Evolutionary conservation across 371 early-diverging fungal species (phyloP), one percentile per base, ranked within the genome.

Genomic region (Circinella umbellata): DNA sequence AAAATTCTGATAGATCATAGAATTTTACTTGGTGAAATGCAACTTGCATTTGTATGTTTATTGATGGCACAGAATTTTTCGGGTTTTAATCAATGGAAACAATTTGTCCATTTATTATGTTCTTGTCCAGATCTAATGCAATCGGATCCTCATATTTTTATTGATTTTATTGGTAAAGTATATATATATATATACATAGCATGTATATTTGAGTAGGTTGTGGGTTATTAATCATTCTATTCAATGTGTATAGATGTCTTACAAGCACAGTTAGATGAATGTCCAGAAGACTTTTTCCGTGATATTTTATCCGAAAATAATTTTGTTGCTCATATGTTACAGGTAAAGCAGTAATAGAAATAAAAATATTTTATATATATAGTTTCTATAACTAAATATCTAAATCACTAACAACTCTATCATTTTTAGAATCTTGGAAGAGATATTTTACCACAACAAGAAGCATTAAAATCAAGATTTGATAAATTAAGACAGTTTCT

Each of bases 21-120:
- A 27, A 69, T 77, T 2, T 60, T 94, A 61, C 75, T 96, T 15
- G 97, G 91, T 18, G 97, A 96, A 70, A 66, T 97, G 46, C 93
- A 96, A 72, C 77, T 96, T 11, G 78, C 93, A 2, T 97, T 95
- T 74, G 80, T 96, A 1, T 79, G 91, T n/a, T 81, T 96, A 36
- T 77, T 96, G 42, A 84, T 94, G 48, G 96, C 91, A 3, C 93
- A 96, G 66, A 92, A 94, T 64, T 95, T 90, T 69, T 89, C 93
- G 4, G 95, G 94, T 0, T 90, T 96, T 60, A 91, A 94, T 69
- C 95, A 95, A 79, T 97, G 96, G 96, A 97, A 96, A 66, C 78
- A 85, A 35, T 67, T 95, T 4, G 82, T 95, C 5, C 88, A 91
- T 13, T 63, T 96, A n/a, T 63, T 94, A 9, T 91, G 92, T 69